These are phyloP conservation scores for Neopestalotiopsis sp. DNA, from an alignment of 2,329 filamentous ascomycete genomes.

Conservation along the genomic window DNA sequence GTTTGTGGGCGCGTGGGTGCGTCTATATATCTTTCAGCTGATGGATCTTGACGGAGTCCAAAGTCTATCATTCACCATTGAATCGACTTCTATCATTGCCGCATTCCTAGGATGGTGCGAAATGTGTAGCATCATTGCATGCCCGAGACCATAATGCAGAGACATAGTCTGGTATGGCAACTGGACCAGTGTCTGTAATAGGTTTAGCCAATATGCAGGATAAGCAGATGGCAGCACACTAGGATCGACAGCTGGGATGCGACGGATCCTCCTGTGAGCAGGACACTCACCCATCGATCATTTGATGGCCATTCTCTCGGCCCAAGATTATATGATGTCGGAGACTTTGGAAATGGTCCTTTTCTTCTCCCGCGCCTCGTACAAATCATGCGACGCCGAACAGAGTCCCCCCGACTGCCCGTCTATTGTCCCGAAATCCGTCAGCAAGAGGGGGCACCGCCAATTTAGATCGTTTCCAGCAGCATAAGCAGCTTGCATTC, in stretches of 20 bases:
- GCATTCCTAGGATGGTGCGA: too few species aligned
- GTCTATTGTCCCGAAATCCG: not conserved
- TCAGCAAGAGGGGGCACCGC: not conserved
- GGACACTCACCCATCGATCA: not conserved
- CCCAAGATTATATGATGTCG: not conserved
- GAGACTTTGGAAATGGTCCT: not conserved
- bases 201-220: constrained; percentile 25
- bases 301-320: too few species aligned
- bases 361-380: not conserved
- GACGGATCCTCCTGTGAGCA: not conserved
- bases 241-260: not conserved
- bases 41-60: too few species aligned
- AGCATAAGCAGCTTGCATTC: constrained; percentile 15
- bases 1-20: too few species aligned
- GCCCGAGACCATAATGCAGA: not conserved
- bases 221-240: constrained; percentile 28
- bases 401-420: not conserved
- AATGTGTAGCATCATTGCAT: not conserved
- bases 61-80: too few species aligned
- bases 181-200: not conserved
- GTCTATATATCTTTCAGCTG: too few species aligned
- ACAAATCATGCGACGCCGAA: not conserved
- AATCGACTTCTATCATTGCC: too few species aligned
- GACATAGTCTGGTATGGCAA: not conserved
- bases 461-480: not conserved